Base-by-base conservation (phyloP, 2,329 filamentous ascomycete species). In the Xylariaceae sp. region DNA sequence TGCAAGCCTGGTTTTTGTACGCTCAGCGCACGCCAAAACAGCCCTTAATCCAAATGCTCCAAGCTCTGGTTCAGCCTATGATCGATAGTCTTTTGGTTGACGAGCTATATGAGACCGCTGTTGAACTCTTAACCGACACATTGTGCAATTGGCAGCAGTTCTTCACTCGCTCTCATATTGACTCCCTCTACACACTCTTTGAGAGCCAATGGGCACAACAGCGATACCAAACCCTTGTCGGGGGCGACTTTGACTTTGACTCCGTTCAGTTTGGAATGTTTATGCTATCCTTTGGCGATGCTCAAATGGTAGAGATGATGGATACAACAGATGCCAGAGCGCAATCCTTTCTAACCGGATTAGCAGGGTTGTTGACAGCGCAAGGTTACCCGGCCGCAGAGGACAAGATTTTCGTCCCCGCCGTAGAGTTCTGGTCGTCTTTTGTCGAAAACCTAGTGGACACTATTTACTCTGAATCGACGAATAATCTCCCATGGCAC, bases 351-450 rank as follows among this genome's bases (percentile, higher is more conserved):
- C 70, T 89, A 13, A 71, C 73, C 2, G 79, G 76, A 32, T 74
- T 89, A n/a, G 82, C 80, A 55, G 81, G 83, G 3, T 76, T 94
- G 5, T 74, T 92, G 21, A 78, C 78, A 18, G 80, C 84, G 12
- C 75, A 83, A 12, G 88, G 88, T 1, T 80, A 83, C 61, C 81
- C 87, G 1, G 84, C 85, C 1, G 80, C 80, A 3, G 88, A 92
- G 51, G 87, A 94, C 63, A 84, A 83, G 58, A 82, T 91, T 10
- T 91, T 89, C 51, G 80, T 88, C 0, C 81, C 84, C 1, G 82
- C 85, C 1, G 77, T 92, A 13, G 88, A 94, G 63, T 92, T 94
- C 67, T 94, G 89, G 89, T 86, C 82, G 16, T 85, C 82, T 1
- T 90, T 86, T 66, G 81, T 88, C 5, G 88, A 91, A 69, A 80